Conservation (phyloP, 495 filamentous ascomycete genomes). For the Aspergillus diversus region DNA sequence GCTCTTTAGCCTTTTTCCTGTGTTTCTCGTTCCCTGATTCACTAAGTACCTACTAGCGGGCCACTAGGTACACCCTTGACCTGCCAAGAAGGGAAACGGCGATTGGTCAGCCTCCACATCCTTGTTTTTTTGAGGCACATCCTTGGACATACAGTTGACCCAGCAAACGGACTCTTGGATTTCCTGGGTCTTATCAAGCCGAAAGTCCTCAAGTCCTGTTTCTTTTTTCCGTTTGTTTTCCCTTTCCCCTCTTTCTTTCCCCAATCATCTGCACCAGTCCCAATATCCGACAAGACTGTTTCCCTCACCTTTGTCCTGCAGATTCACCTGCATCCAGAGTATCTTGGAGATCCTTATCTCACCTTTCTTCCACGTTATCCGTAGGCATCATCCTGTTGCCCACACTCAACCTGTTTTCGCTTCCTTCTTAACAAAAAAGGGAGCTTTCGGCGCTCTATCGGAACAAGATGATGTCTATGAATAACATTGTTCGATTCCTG, state of each 20-base stretch:
- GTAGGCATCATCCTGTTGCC: neutral
- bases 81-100: neutral
- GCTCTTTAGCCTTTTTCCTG: no score
- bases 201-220: constrained; percentile 1
- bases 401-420: constrained; percentile 1
- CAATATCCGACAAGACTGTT: neutral
- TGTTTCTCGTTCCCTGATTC: no score
- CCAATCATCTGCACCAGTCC: neutral
- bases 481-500: constrained; percentile 30
- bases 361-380: neutral
- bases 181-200: neutral
- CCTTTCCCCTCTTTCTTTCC: neutral
- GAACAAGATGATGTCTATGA: constrained; percentile 21
- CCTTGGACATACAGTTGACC: neutral
- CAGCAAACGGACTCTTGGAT: neutral
- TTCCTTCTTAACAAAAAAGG: constrained; percentile 1
- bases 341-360: neutral
- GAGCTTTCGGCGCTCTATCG: neutral
- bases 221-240: neutral
- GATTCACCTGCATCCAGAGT: neutral
- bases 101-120: neutral
- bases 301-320: neutral
- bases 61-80: neutral
- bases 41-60: no score
- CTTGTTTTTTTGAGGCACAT: neutral